A percentile compares a stretch with the other conserved stretches of the same genome.
Evolutionary conservation across 2,329 filamentous ascomycete species (phyloP).

Genomic region (Myriangium duriaei): DNA sequence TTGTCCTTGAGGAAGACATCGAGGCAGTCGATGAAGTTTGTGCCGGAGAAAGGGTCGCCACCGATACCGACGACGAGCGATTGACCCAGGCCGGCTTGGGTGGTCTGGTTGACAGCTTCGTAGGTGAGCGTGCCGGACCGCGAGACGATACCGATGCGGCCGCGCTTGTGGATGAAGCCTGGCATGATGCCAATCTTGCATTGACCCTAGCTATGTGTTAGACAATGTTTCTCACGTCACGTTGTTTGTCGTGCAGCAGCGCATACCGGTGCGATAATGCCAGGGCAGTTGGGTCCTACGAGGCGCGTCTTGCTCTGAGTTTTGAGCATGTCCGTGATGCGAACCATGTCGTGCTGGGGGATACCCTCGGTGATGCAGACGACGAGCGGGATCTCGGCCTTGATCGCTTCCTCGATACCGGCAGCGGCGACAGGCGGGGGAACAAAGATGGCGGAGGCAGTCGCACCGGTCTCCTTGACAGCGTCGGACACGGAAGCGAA

Average conservation of each 20-base stretch:
- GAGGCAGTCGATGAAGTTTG: conserved; percentile 99
- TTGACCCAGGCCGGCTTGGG: conserved; percentile 89
- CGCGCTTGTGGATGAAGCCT: conserved; percentile 99
- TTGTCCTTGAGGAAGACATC: conserved; percentile 91
- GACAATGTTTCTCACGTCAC: not conserved
- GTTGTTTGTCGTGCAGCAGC: not conserved
- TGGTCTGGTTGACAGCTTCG: conserved; percentile 99
- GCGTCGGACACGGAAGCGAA: conserved; percentile 83
- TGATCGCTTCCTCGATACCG: conserved; percentile 92
- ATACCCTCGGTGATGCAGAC: conserved; percentile 98
- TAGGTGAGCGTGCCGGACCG: conserved; percentile 97
- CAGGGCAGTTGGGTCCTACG: conserved; percentile 95
- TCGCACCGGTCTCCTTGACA: conserved; percentile 80
- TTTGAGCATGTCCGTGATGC: conserved; percentile 96
- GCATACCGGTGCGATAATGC: conserved; percentile 69
- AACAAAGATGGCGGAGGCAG: conserved; percentile 89
- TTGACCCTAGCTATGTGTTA: conserved; percentile 49
- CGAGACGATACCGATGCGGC: conserved; percentile 95
- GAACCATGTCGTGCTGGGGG: conserved; percentile 98
- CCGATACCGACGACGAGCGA: conserved; percentile 97
- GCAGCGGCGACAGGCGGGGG: conserved; percentile 87
- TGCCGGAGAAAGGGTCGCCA: conserved; percentile 95
- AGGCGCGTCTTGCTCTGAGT: conserved; percentile 93
- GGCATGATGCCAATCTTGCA: conserved; percentile 99
- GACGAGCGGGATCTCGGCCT: conserved; percentile 83